phyloP scores from a whole-genome alignment of 2,329 filamentous ascomycete species.

The Cadophora luteo-olivacea region DNA sequence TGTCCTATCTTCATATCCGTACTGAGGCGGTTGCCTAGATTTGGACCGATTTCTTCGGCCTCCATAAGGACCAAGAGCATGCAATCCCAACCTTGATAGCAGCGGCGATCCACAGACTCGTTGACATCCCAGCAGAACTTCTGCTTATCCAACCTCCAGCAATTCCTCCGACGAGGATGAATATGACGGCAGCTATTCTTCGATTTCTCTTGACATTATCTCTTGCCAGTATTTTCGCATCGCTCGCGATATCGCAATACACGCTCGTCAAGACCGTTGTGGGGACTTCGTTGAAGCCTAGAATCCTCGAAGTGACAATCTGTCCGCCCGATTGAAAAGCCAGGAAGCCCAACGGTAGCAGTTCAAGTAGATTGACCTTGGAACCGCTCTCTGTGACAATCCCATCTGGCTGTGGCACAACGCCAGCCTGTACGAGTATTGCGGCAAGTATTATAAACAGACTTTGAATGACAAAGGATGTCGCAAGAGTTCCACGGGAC shows the following conservation, averaged over 20 bases:
- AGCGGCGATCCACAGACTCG: slow-evolving; percentile 53
- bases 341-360: slow-evolving; percentile 55
- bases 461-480: slow-evolving; percentile 60
- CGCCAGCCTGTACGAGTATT: slow-evolving; percentile 54
- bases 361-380: slow-evolving; percentile 49
- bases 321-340: slow-evolving; percentile 80
- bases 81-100: slow-evolving; percentile 62
- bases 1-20: neutral
- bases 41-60: slow-evolving; percentile 38
- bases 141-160: slow-evolving; percentile 61
- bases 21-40: neutral
- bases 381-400: slow-evolving; percentile 35
- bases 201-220: slow-evolving; percentile 60
- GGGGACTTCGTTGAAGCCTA: slow-evolving; percentile 74
- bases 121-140: slow-evolving; percentile 56
- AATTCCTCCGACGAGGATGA: slow-evolving; percentile 60
- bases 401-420: slow-evolving; percentile 53
- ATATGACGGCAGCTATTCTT: slow-evolving; percentile 55
- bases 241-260: slow-evolving; percentile 81
- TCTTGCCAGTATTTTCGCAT: slow-evolving; percentile 56
- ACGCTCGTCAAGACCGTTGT: slow-evolving; percentile 83
- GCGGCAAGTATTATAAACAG: slow-evolving; percentile 59
- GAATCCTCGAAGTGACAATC: slow-evolving; percentile 73
- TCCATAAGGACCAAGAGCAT: slow-evolving; percentile 67
- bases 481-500: slow-evolving; percentile 51